Conservation (phyloP, 164 flowering plant species). For the Stephania japonica region DNA sequence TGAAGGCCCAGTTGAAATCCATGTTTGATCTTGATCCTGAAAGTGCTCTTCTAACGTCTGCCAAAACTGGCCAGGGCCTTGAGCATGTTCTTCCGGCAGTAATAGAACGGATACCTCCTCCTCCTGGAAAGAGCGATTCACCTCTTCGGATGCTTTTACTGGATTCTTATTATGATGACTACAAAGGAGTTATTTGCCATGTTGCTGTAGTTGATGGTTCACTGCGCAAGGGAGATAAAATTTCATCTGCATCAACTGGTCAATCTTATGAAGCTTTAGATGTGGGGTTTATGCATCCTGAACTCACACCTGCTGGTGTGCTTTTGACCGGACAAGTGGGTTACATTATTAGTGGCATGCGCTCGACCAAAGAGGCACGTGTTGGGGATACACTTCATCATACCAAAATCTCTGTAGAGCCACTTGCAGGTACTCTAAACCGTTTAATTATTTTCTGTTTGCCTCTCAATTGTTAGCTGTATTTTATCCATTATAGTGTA, state of each 20-base stretch:
- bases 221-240: constrained; percentile 75
- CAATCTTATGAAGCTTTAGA: constrained; percentile 77
- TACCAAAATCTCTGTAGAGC: constrained; percentile 43
- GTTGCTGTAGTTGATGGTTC: constrained; percentile 97
- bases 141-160: constrained; percentile 84
- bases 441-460: neutral
- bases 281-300: constrained; percentile 96
- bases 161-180: constrained; percentile 95
- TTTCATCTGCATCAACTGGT: constrained; percentile 78
- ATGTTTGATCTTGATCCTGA: constrained; percentile 90
- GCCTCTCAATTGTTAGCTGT: neutral
- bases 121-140: constrained; percentile 60
- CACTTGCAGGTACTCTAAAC: constrained; percentile 67
- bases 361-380: constrained; percentile 93
- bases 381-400: constrained; percentile 86
- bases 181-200: constrained; percentile 95
- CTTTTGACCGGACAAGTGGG: constrained; percentile 96
- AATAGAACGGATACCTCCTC: constrained; percentile 87
- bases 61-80: constrained; percentile 96
- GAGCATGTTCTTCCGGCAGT: constrained; percentile 93
- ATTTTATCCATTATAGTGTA: neutral
- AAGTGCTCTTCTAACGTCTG: constrained; percentile 77
- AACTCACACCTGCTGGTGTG: constrained; percentile 73
- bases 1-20: constrained; percentile 82
- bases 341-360: constrained; percentile 89